Evolutionary conservation across 2,329 filamentous ascomycete genomes (phyloP), one percentile per base, ranked within the genome.

Genomic region (Diaporthe eres): DNA sequence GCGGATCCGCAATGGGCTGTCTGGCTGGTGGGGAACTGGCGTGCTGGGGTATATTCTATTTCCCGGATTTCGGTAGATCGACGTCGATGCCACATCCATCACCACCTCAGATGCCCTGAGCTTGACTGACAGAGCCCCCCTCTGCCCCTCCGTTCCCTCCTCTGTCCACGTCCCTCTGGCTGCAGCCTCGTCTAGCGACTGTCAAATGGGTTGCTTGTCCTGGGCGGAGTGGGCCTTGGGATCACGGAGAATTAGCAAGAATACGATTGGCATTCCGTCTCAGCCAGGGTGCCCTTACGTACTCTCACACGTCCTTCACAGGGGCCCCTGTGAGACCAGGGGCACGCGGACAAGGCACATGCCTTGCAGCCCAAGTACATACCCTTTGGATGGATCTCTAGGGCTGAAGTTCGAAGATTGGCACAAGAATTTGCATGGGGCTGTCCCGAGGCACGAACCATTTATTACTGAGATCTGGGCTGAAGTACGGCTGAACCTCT

Each of bases 251-350:
- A 55, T 73, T 74, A 28, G 60, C 60, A 65, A 49, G 31, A 57
- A 57, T 67, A 67, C 72, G 72, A 74, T 74, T 74, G 72, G 72
- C 60, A 74, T 67, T 6, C 39, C 60, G 60, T 42, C 65, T 70
- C 49, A 70, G 10, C 49, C 49, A 70, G 65, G 65, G 65, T 55
- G 65, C 65, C 65, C 65, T 55, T 55, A 70, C 65, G 65, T 28
- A 70, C 34, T 31, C 65, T 55, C 49, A 70, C 49, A 70, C 49
- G n/a, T 70, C 65, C 44, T 8, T 53, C 61, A 70, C 34, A 68
- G 49, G 65, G 34, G 13, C 49, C 49, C 65, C 22, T 65, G 61
- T 42, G 49, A 42, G 65, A 42, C 65, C 34, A n/a, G 65, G 65
- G 47, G 13, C 49, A 8, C 17, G 65, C 49, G 49, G 65, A 39